These are phyloP conservation scores for Phytophthora lateralis DNA, from an alignment of 352 stramenopile genomes.

Conservation along the genomic window DNA sequence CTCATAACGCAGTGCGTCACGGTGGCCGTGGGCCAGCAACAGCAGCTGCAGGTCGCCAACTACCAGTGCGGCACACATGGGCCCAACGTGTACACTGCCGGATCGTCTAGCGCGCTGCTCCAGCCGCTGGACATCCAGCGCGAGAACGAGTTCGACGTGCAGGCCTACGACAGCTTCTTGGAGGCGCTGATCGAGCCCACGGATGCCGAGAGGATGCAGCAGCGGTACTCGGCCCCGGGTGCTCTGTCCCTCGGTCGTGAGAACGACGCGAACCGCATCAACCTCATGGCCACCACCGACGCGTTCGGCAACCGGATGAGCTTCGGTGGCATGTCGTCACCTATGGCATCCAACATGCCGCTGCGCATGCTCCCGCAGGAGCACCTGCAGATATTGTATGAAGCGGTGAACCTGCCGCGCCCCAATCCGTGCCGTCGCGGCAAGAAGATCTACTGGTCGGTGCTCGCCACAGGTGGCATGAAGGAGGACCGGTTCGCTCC, in stretches of 20 bases:
- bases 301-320: slow-evolving; percentile 32
- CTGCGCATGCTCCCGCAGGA: slow-evolving; percentile 55
- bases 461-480: slow-evolving; percentile 72
- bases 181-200: slow-evolving; percentile 59
- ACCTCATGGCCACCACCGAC: slow-evolving; percentile 16
- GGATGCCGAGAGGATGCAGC: slow-evolving; percentile 35
- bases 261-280: slow-evolving; percentile 26
- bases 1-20: slow-evolving; percentile 54
- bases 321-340: slow-evolving; percentile 31
- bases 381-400: slow-evolving; percentile 67
- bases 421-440: slow-evolving; percentile 74
- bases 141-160: slow-evolving; percentile 54
- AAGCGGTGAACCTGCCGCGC: slow-evolving; percentile 73
- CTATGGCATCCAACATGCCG: slow-evolving; percentile 32
- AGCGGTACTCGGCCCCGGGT: slow-evolving; percentile 25
- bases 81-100: slow-evolving; percentile 38
- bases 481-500: slow-evolving; percentile 64
- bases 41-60: slow-evolving; percentile 21
- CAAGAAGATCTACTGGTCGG: slow-evolving; percentile 80
- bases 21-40: slow-evolving; percentile 31
- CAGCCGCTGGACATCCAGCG: slow-evolving; percentile 59
- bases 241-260: slow-evolving; percentile 16
- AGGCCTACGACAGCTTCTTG: slow-evolving; percentile 61
- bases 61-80: slow-evolving; percentile 37
- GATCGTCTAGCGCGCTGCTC: slow-evolving; percentile 50